These are phyloP conservation scores for Adenanthera pavonina DNA, from an alignment of 306 rosid genomes.

Conservation along the genomic window DNA sequence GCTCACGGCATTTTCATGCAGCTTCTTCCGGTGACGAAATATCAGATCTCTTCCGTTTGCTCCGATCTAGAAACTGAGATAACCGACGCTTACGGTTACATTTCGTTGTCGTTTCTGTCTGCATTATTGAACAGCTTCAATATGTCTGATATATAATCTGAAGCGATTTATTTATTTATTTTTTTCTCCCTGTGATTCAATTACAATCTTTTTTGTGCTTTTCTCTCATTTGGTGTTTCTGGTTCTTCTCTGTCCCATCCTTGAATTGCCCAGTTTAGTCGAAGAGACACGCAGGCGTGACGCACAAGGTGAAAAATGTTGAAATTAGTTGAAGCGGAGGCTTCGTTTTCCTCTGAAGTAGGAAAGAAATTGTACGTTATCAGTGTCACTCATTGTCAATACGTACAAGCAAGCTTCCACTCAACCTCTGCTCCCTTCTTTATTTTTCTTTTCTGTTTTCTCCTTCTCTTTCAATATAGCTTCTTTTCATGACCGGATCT, in stretches of 20 bases:
- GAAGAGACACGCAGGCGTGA: background rate
- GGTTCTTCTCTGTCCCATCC: background rate
- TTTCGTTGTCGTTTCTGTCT: background rate
- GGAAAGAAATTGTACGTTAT: background rate
- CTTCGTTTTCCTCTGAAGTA: background rate
- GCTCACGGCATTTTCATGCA: background rate
- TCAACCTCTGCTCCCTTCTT: background rate
- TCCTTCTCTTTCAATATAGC: background rate
- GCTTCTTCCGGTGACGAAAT: background rate
- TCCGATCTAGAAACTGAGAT: background rate
- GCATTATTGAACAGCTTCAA: background rate
- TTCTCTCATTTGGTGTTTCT: background rate
- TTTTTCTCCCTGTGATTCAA: background rate
- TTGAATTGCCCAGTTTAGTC: conserved; percentile 24
- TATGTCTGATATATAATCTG: background rate
- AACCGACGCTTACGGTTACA: background rate
- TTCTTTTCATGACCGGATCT: background rate
- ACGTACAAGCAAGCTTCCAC: conserved; percentile 4
- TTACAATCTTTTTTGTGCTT: background rate
- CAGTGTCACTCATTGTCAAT: conserved; percentile 10
- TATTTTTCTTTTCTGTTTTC: background rate
- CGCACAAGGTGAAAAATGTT: conserved; percentile 2
- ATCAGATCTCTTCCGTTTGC: background rate
- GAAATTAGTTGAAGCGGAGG: background rate
- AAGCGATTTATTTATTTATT: background rate